These are phyloP conservation scores for Russula foetens DNA, from an alignment of 768 basidiomycete species.

Conservation along the genomic window DNA sequence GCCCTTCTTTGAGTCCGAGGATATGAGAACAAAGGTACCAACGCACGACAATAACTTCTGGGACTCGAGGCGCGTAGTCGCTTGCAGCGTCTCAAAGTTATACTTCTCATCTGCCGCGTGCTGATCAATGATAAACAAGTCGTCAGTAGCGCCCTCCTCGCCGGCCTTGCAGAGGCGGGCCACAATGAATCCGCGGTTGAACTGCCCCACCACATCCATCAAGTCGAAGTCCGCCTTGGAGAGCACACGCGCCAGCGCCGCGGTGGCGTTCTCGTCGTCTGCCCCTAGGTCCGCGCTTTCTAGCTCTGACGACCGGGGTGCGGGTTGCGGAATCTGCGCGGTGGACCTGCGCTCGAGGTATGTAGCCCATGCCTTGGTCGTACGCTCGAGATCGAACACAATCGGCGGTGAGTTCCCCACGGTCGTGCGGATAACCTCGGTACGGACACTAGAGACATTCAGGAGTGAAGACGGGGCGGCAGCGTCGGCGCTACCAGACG, in stretches of 20 bases:
- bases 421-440: conserved; percentile 16
- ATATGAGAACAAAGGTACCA: neutral
- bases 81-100: conserved; percentile 92
- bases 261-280: conserved; percentile 48
- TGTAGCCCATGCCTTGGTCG: neutral
- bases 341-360: neutral
- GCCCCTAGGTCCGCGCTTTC: conserved; percentile 27
- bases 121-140: conserved; percentile 95
- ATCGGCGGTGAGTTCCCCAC: neutral
- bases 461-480: neutral
- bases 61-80: conserved; percentile 81
- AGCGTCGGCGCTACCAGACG: neutral
- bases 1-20: neutral
- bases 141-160: conserved; percentile 40
- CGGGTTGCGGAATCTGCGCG: neutral
- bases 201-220: conserved; percentile 90
- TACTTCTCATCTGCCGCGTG: conserved; percentile 98
- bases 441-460: neutral
- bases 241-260: conserved; percentile 75
- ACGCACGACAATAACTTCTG: conserved; percentile 77
- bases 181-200: conserved; percentile 93
- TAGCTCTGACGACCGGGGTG: neutral
- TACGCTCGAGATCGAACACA: conserved; percentile 7
- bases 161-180: conserved; percentile 47
- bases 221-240: conserved; percentile 73